phyloP scores from a whole-genome alignment of 129 eudicot genomes.

The Pittosporum tobira region DNA sequence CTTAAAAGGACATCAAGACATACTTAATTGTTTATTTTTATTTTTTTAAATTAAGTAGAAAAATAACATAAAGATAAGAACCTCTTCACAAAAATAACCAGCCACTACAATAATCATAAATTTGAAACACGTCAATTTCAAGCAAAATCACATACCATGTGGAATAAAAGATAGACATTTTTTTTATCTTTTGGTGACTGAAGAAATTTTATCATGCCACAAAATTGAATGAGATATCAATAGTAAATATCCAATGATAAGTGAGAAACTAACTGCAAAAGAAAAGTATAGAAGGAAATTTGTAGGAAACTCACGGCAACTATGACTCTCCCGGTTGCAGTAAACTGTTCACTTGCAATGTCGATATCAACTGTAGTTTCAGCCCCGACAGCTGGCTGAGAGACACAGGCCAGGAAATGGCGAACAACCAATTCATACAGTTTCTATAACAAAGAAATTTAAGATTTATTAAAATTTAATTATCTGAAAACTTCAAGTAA shows the following conservation, averaged over 20 bases:
- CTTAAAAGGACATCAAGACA: not conserved
- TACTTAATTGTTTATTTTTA: no score
- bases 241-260: not conserved
- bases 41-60: no score
- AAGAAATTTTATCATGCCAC: no score
- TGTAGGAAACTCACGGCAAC: slow-evolving; percentile 62
- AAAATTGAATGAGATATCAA: not conserved
- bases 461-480: not conserved
- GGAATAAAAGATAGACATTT: no score
- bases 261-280: not conserved
- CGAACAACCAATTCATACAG: slow-evolving; percentile 94
- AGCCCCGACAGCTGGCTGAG: slow-evolving; percentile 93
- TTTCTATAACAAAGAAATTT: slow-evolving; percentile 39
- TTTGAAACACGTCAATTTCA: no score
- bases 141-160: no score
- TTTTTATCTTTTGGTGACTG: no score
- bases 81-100: no score
- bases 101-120: no score
- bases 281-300: not conserved
- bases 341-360: slow-evolving; percentile 85
- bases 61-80: no score
- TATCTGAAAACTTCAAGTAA: not conserved
- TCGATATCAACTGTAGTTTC: slow-evolving; percentile 89
- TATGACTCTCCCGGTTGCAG: slow-evolving; percentile 78
- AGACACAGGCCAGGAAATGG: slow-evolving; percentile 93